Evolutionary conservation across 148 eudicot genomes (phyloP).

Genomic region (Rhododendron molle): DNA sequence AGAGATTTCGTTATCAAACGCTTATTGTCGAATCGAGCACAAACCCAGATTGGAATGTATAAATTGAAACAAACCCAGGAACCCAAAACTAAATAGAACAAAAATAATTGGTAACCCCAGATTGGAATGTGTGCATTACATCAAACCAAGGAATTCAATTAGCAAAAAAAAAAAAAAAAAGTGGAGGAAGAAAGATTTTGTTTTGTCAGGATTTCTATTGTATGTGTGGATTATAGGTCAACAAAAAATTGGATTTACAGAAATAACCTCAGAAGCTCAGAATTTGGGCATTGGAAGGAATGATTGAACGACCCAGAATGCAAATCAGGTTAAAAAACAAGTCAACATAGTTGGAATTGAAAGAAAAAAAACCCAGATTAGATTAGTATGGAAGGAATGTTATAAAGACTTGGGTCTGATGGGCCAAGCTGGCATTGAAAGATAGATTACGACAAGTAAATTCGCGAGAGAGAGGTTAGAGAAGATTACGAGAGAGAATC

Average conservation of each 20-base stretch:
- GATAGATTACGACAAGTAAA: not conserved
- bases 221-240: not conserved
- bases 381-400: not conserved
- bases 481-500: not conserved
- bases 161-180: not conserved
- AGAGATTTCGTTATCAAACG: slow-evolving; percentile 4
- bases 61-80: not conserved
- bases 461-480: not conserved
- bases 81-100: not conserved
- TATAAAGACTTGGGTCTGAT: slow-evolving; percentile 3
- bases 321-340: not conserved
- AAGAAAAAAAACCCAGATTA: not conserved
- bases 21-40: not conserved
- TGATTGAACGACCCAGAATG: not conserved
- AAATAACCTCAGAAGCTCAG: not conserved
- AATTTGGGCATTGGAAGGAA: not conserved
- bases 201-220: not conserved
- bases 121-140: not conserved
- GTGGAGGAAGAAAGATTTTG: not conserved
- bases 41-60: slow-evolving; percentile 8
- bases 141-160: not conserved
- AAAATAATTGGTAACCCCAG: not conserved
- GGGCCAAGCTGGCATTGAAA: not conserved
- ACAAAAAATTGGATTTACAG: not conserved
- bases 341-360: not conserved